These are phyloP conservation scores for Debaryomyces robertsiae DNA, from an alignment of 1,139 yeast genomes.

Conservation along the genomic window DNA sequence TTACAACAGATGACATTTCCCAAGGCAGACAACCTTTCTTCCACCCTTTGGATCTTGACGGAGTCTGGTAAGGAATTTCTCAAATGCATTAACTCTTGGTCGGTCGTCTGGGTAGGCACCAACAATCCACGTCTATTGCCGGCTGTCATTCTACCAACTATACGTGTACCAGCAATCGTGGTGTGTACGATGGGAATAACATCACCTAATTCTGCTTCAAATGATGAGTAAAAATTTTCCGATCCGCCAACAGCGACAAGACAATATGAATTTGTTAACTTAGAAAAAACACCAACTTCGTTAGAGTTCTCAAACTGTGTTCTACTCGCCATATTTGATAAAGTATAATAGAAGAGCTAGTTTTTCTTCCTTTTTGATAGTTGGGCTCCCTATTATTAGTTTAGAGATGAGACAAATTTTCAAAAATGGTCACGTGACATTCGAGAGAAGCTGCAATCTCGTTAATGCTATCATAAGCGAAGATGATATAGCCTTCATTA, in stretches of 20 bases:
- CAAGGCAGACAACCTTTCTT: constrained; percentile 93
- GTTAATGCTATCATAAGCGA: no score
- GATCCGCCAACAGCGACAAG: constrained; percentile 97
- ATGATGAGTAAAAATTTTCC: constrained; percentile 95
- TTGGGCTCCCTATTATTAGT: no score
- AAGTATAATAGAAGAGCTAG: no score
- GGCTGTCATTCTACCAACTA: constrained; percentile 97
- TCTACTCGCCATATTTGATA: constrained; percentile 48
- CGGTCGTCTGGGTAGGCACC: constrained; percentile 98
- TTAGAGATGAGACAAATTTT: constrained; percentile 10
- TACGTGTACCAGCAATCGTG: constrained; percentile 97
- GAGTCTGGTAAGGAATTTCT: constrained; percentile 97
- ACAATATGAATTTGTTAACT: constrained; percentile 94
- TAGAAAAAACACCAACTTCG: constrained; percentile 97
- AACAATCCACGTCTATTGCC: constrained; percentile 97
- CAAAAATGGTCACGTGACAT: constrained; percentile 5
- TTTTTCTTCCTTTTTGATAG: no score
- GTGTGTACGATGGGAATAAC: constrained; percentile 95
- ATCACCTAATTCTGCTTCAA: constrained; percentile 97
- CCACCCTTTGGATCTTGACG: constrained; percentile 96
- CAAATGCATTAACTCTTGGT: constrained; percentile 96
- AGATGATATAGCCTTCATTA: no score
- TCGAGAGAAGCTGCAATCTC: constrained; percentile 4
- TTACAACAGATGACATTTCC: constrained; percentile 99
- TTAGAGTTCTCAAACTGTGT: constrained; percentile 92